Base-by-base conservation (phyloP, 768 basidiomycete species). In the Auriscalpium vulgare region DNA sequence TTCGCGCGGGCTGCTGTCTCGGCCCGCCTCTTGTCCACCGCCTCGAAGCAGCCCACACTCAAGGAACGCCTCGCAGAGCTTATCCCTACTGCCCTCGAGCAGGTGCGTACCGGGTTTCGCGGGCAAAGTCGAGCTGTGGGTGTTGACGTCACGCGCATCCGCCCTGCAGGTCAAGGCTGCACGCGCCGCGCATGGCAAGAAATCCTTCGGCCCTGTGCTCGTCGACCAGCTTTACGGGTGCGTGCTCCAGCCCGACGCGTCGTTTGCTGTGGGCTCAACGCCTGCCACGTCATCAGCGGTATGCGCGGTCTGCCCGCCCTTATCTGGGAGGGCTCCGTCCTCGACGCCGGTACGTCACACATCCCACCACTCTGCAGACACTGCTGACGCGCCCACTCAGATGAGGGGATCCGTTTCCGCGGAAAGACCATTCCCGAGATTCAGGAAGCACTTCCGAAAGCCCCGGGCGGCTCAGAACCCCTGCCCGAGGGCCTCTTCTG, bases 361-460 rank as follows among this genome's bases (percentile, higher is more conserved):
- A 21, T 21, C 47, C 34, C 56, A 3, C 14, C 10, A 37, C 46
- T 46, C 57, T 40, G 40, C 9, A 29, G 29, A 5, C 29, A 29
- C 50, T 47, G 23, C 53, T 21, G 19, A 14, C 51, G 35, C 47
- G 19, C 11, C 21, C 37, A 8, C 13, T 17, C 63, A 89, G 90
- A 95, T 68, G 94, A 97, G 78, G 95, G 95, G 56, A 98, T 97
- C 67, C 91, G 95, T 63, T 98, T 98, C 85, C 90, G 95, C 69
- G 95, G 93, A 58, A 91, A 90, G 73, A 91, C 91, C 55, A 95
- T 95, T 67, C 89, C 91, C 44, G 94, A 97, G 68, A 85, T 85
- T 69, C 85, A 91, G 73, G 78, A 82, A 53, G 79, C 84, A 50
- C 85, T 98, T 23, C 95, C 95, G 58, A 95, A 90, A 69, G 95